These are phyloP conservation scores for Chrysanthemum lavandulifolium DNA, from an alignment of 129 eudicot genomes.

Conservation along the genomic window DNA sequence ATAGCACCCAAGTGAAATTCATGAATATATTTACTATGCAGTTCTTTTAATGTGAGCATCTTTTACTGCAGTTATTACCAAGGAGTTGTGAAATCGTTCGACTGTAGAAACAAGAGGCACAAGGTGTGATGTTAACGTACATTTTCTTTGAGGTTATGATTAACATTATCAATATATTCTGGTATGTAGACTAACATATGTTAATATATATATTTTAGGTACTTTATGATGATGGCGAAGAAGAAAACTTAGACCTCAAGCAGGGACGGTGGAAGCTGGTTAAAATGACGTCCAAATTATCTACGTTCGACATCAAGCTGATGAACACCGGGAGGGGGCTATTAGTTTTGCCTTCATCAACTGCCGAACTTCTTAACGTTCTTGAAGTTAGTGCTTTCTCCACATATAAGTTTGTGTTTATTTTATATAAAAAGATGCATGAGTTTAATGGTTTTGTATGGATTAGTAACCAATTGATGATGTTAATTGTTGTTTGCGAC, in stretches of 20 bases:
- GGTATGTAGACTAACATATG: neutral
- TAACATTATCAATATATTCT: neutral
- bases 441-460: too few relatives aligned
- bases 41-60: neutral
- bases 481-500: too few relatives aligned
- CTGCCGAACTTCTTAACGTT: too few relatives aligned
- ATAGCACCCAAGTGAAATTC: neutral
- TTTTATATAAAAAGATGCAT: too few relatives aligned
- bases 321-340: neutral
- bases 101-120: neutral
- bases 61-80: neutral
- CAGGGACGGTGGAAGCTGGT: slow-evolving; percentile 34
- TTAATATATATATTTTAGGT: neutral
- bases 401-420: too few relatives aligned
- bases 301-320: neutral
- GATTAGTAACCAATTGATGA: too few relatives aligned
- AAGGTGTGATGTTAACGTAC: neutral
- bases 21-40: neutral
- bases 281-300: slow-evolving; percentile 18
- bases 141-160: neutral
- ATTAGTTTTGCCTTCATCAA: too few relatives aligned
- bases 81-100: slow-evolving; percentile 2
- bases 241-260: slow-evolving; percentile 30
- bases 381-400: too few relatives aligned
- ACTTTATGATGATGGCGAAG: slow-evolving; percentile 38